phyloP scores from a whole-genome alignment of 805 yeast species.

The Kuraishia capsulata region DNA sequence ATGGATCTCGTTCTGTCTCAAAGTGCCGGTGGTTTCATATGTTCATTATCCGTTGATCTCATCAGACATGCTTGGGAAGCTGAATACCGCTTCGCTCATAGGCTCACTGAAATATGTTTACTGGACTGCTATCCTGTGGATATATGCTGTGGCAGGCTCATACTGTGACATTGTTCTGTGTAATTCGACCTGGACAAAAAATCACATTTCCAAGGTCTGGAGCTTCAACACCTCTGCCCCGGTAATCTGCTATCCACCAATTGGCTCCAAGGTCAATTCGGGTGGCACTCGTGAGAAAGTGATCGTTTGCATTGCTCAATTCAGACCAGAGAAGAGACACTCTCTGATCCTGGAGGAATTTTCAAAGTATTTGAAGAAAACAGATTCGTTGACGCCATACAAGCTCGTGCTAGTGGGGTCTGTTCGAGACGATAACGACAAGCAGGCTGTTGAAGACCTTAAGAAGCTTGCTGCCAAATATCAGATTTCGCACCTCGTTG shows the following conservation, averaged over 20 bases:
- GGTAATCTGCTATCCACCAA: slow-evolving; percentile 77
- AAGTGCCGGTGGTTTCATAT: slow-evolving; percentile 75
- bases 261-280: slow-evolving; percentile 43
- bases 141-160: slow-evolving; percentile 60
- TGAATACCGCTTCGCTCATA: slow-evolving; percentile 22
- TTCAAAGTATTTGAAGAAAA: slow-evolving; percentile 33
- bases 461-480: slow-evolving; percentile 32
- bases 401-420: slow-evolving; percentile 75
- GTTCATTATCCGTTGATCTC: slow-evolving; percentile 95
- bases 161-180: slow-evolving; percentile 59
- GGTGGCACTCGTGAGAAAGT: slow-evolving; percentile 22
- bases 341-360: slow-evolving; percentile 57
- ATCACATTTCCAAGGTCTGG: slow-evolving; percentile 69
- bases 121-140: slow-evolving; percentile 59
- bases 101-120: slow-evolving; percentile 42
- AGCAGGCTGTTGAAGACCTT: slow-evolving; percentile 43
- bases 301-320: slow-evolving; percentile 76
- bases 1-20: slow-evolving; percentile 42
- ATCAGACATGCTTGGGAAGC: slow-evolving; percentile 70
- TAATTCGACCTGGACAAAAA: slow-evolving; percentile 88
- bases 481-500: slow-evolving; percentile 29
- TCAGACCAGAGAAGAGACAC: slow-evolving; percentile 93
- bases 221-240: slow-evolving; percentile 25
- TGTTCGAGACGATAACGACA: slow-evolving; percentile 64
- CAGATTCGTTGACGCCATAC: slow-evolving; percentile 26